phyloP scores from a whole-genome alignment of 2,329 filamentous ascomycete genomes.

The Tolypocladium nubicola region DNA sequence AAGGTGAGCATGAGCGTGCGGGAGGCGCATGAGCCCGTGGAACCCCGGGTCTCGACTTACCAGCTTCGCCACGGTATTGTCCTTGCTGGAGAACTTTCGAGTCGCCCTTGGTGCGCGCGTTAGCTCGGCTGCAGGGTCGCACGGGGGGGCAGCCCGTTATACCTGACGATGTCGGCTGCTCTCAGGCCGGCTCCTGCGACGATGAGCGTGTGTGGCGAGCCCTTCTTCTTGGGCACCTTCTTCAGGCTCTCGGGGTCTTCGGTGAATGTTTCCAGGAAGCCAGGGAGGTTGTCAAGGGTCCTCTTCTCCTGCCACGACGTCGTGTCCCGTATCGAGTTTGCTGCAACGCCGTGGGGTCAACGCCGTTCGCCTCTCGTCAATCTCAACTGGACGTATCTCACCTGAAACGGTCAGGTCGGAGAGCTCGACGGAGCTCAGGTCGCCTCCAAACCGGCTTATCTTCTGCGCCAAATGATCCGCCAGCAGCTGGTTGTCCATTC shows the following conservation, averaged over 20 bases:
- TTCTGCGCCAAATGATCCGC: constrained; percentile 79
- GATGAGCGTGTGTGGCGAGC: constrained; percentile 76
- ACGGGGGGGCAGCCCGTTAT: constrained; percentile 4
- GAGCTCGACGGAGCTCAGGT: constrained; percentile 75
- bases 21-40: neutral
- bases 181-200: constrained; percentile 77
- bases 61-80: constrained; percentile 72
- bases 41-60: constrained; percentile 21
- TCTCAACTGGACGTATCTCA: constrained; percentile 27
- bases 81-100: constrained; percentile 69
- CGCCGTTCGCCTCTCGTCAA: neutral
- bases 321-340: constrained; percentile 67
- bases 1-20: constrained; percentile 3
- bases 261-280: constrained; percentile 62
- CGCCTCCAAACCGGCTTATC: constrained; percentile 65
- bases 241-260: constrained; percentile 48
- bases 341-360: constrained; percentile 28
- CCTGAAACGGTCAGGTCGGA: constrained; percentile 73
- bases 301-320: constrained; percentile 60
- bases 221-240: constrained; percentile 56
- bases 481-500: constrained; percentile 73
- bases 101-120: constrained; percentile 42
- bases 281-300: constrained; percentile 61
- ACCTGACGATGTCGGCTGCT: constrained; percentile 76
- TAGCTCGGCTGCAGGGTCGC: neutral